phyloP scores from a whole-genome alignment of 176 grass and related monocot genomes.

The Triticum urartu region DNA sequence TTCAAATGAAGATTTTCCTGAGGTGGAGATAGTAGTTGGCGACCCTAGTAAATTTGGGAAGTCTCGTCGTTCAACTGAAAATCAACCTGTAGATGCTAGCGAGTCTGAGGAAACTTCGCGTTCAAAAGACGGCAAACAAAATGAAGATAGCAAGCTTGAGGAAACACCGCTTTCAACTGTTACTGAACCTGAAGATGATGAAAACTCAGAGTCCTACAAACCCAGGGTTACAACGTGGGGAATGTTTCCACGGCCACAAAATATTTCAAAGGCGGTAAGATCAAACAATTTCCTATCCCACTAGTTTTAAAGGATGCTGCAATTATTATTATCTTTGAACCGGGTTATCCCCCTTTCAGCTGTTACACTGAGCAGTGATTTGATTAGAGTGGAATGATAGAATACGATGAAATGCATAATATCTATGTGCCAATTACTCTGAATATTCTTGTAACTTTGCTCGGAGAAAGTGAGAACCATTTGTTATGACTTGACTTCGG shows the following conservation, averaged over 20 bases:
- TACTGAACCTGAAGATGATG: conserved; percentile 17
- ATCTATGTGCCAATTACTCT: neutral
- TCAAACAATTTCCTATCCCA: neutral
- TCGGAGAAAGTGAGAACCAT: neutral
- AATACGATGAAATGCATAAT: neutral
- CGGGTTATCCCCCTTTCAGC: neutral
- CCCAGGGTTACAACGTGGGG: conserved; percentile 51
- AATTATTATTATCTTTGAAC: neutral
- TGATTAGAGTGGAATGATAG: neutral
- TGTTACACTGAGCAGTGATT: neutral
- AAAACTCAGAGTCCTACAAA: conserved; percentile 31
- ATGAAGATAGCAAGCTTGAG: conserved; percentile 18
- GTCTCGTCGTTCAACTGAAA: conserved; percentile 14
- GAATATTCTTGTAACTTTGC: neutral
- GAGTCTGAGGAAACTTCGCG: conserved; percentile 23
- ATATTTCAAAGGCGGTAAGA: conserved; percentile 62
- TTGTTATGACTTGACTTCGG: neutral
- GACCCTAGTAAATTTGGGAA: conserved; percentile 47
- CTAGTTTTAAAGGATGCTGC: neutral
- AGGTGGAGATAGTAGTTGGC: conserved; percentile 55
- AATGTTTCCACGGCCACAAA: conserved; percentile 52
- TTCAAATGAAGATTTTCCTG: conserved; percentile 37
- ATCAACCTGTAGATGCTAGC: conserved; percentile 15
- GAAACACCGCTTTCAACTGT: conserved; percentile 30
- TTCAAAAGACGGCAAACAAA: conserved; percentile 20